These are phyloP conservation scores for Jimgerdemannia flammicorona DNA, from an alignment of 192 early-diverging fungal species.

Conservation along the genomic window DNA sequence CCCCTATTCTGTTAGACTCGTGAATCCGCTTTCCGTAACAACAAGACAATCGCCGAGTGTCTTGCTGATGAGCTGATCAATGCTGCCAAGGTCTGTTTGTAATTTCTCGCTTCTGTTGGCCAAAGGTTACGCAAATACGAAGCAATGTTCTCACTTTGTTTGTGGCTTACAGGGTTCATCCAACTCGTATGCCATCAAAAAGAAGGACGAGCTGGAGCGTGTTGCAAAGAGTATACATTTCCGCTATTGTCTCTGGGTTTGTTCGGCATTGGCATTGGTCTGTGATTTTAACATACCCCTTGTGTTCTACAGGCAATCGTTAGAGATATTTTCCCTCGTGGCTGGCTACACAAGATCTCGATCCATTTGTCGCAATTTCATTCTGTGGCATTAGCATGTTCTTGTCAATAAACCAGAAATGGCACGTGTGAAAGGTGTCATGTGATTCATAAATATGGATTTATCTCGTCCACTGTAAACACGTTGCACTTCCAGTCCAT, in stretches of 20 bases:
- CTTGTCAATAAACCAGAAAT: no score
- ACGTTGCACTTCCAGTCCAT: no score
- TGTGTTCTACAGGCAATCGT: background rate
- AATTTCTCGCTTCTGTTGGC: slow-evolving; percentile 1
- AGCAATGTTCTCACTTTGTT: background rate
- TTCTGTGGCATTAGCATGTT: no score
- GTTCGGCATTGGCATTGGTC: background rate
- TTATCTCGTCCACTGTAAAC: no score
- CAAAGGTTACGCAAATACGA: slow-evolving; percentile 18
- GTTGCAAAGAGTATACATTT: slow-evolving; percentile 59
- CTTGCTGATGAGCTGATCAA: slow-evolving; percentile 99
- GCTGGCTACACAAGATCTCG: no score
- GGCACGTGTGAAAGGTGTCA: no score
- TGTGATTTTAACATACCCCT: background rate
- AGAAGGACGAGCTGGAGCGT: slow-evolving; percentile 98
- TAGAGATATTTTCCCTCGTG: background rate
- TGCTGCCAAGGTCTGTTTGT: slow-evolving; percentile 60
- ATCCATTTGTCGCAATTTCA: no score
- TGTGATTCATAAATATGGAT: no score
- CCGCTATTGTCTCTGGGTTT: background rate
- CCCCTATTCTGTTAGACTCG: slow-evolving; percentile 57
- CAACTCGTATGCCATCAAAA: slow-evolving; percentile 99
- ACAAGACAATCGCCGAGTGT: slow-evolving; percentile 99
- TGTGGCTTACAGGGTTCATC: slow-evolving; percentile 70
- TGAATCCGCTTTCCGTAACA: slow-evolving; percentile 98